Conservation (phyloP, 1,139 yeast species). For the Suhomyces terraborum region DNA sequence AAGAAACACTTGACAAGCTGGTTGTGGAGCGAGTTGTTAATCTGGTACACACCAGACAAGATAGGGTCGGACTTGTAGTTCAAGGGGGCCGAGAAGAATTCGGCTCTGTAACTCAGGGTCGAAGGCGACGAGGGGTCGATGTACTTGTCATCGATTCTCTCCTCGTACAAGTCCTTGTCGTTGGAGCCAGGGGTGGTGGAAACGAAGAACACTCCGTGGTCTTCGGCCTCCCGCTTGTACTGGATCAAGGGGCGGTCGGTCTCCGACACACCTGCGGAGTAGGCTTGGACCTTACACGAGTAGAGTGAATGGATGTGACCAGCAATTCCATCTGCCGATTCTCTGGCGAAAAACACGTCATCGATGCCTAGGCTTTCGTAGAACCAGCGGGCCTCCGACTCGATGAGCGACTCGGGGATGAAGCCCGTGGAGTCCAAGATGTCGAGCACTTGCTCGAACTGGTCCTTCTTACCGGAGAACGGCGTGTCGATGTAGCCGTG, state of each 20-base stretch:
- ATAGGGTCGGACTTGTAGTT: slow-evolving; percentile 50
- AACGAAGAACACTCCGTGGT: slow-evolving; percentile 92
- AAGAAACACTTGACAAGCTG: slow-evolving; percentile 79
- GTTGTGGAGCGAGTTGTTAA: slow-evolving; percentile 33
- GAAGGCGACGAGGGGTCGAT: slow-evolving; percentile 57
- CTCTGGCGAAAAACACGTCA: slow-evolving; percentile 88
- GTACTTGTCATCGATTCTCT: slow-evolving; percentile 77
- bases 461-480: slow-evolving; percentile 80
- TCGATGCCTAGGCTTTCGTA: slow-evolving; percentile 87
- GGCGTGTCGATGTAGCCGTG: slow-evolving; percentile 74
- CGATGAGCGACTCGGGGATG: slow-evolving; percentile 85
- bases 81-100: slow-evolving; percentile 76
- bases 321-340: slow-evolving; percentile 76
- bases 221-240: slow-evolving; percentile 73
- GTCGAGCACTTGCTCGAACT: slow-evolving; percentile 80
- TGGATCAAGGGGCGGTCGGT: slow-evolving; percentile 57
- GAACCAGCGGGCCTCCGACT: slow-evolving; percentile 87
- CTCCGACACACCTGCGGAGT: slow-evolving; percentile 33
- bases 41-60: slow-evolving; percentile 44
- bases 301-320: slow-evolving; percentile 84
- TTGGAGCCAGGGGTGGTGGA: slow-evolving; percentile 50
- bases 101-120: slow-evolving; percentile 63
- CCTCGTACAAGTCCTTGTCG: slow-evolving; percentile 52
- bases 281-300: slow-evolving; percentile 91
- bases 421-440: slow-evolving; percentile 81